A percentile compares a stretch with the other conserved stretches of the same genome.
These are phyloP conservation scores for Monilinia aucupariae DNA, from an alignment of 2,329 filamentous ascomycete genomes.

Conservation along the genomic window DNA sequence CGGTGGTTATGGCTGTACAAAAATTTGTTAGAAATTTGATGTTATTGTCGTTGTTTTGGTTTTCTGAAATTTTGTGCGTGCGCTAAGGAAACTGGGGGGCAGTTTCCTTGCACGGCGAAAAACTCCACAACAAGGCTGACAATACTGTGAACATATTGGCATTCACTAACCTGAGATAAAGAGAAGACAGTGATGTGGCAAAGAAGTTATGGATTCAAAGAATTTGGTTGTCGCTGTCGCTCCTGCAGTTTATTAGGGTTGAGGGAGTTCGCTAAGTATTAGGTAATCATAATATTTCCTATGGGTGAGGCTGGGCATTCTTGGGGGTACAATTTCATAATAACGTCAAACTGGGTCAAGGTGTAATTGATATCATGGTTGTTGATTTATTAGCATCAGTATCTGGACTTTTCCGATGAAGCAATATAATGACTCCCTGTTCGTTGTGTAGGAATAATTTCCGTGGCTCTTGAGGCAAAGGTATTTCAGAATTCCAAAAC, in stretches of 20 bases:
- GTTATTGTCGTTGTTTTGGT: constrained; percentile 15
- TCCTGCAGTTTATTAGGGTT: constrained; percentile 25
- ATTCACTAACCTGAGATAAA: constrained; percentile 23
- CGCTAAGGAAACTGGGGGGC: constrained; percentile 21
- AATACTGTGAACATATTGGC: constrained; percentile 3
- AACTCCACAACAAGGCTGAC: constrained; percentile 7
- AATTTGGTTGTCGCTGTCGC: constrained; percentile 15
- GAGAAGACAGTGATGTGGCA: constrained; percentile 17
- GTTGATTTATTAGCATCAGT: constrained; percentile 6
- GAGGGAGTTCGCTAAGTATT: constrained; percentile 28
- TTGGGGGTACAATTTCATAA: not conserved
- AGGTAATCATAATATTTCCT: constrained; percentile 14
- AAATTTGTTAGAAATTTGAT: constrained; percentile 27
- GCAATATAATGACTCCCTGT: not conserved
- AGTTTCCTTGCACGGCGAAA: not conserved
- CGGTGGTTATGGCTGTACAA: constrained; percentile 36
- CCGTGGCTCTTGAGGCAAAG: not conserved
- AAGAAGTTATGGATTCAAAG: constrained; percentile 2
- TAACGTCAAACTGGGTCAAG: constrained; percentile 8
- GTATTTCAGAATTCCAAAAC: constrained; percentile 15
- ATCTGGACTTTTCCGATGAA: constrained; percentile 1
- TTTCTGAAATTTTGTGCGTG: constrained; percentile 29
- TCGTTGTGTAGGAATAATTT: not conserved
- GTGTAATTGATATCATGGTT: constrained; percentile 5
- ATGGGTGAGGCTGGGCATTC: not conserved